These are phyloP conservation scores for Dicorynia guianensis DNA, from an alignment of 306 rosid genomes.

Conservation along the genomic window DNA sequence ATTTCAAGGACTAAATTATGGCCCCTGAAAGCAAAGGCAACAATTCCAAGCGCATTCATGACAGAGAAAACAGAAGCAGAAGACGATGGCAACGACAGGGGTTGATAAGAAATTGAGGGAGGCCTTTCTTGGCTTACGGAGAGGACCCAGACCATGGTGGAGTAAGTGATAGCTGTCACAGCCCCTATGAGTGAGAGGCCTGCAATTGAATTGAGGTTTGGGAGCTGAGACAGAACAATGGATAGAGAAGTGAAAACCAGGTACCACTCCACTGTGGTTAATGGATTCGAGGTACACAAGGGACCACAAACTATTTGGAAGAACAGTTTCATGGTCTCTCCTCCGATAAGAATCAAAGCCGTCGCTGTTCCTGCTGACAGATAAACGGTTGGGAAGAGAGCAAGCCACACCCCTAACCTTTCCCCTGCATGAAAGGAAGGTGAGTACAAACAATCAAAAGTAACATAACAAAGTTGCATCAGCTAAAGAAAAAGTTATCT, in stretches of 20 bases:
- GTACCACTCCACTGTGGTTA: conserved; percentile 98
- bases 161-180: conserved; percentile 95
- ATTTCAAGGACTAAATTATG: conserved; percentile 90
- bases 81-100: conserved; percentile 61
- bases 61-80: conserved; percentile 77
- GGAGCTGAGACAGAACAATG: conserved; percentile 96
- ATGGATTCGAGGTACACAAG: conserved; percentile 82
- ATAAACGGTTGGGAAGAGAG: conserved; percentile 92
- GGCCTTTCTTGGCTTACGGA: conserved; percentile 94
- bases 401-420: conserved; percentile 97
- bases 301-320: conserved; percentile 97
- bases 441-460: conserved; percentile 8
- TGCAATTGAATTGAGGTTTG: conserved; percentile 96
- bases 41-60: conserved; percentile 90
- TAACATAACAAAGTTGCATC: conserved; percentile 11
- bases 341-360: conserved; percentile 93
- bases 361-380: conserved; percentile 99
- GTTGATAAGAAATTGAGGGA: conserved; percentile 79
- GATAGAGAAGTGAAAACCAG: conserved; percentile 93
- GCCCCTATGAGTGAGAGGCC: conserved; percentile 97
- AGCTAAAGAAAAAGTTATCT: not conserved
- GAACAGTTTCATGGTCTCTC: conserved; percentile 97
- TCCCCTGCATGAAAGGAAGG: conserved; percentile 68
- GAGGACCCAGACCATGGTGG: conserved; percentile 98
- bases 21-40: conserved; percentile 97